Percentiles rank a stretch among this genome's conserved stretches.
phyloP scores from a whole-genome alignment of 2,329 filamentous ascomycete species.

The Hymenoscyphus repandus region DNA sequence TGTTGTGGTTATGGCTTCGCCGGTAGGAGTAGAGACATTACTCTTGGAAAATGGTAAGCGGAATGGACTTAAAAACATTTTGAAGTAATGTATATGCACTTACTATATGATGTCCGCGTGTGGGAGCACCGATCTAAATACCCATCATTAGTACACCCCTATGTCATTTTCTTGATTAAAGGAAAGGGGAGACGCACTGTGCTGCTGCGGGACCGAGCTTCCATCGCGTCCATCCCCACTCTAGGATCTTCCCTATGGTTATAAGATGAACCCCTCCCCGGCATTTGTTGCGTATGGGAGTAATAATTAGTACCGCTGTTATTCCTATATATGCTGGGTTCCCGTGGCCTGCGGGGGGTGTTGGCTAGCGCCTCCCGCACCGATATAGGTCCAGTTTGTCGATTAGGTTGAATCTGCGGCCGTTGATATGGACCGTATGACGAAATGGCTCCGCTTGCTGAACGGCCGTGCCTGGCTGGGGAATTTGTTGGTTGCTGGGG shows the following conservation, averaged over 20 bases:
- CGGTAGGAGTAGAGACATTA: not conserved
- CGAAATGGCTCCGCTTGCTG: conserved; percentile 14
- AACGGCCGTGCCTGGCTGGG: conserved; percentile 13
- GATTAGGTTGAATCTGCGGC: not conserved
- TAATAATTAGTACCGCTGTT: conserved; percentile 3
- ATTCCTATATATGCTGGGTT: conserved; percentile 8
- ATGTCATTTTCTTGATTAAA: not conserved
- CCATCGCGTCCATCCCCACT: conserved; percentile 9
- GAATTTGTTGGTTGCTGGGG: conserved; percentile 5
- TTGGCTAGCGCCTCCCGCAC: conserved; percentile 5
- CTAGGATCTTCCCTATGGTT: conserved; percentile 8
- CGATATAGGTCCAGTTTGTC: conserved; percentile 4
- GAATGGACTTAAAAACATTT: not conserved
- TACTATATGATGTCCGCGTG: conserved; percentile 9
- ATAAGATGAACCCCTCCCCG: conserved; percentile 9
- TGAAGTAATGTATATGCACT: not conserved
- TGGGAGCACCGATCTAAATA: conserved; percentile 5
- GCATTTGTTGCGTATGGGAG: conserved; percentile 1
- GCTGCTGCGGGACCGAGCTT: conserved; percentile 24
- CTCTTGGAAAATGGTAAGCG: conserved; percentile 2
- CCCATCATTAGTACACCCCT: not conserved
- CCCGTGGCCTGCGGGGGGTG: conserved; percentile 8
- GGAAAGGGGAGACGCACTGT: conserved; percentile 20
- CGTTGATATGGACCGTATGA: conserved; percentile 8
- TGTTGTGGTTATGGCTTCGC: not conserved